Base-by-base conservation (phyloP, 78 protist genomes). In the Carpediemonas membranifera region DNA sequence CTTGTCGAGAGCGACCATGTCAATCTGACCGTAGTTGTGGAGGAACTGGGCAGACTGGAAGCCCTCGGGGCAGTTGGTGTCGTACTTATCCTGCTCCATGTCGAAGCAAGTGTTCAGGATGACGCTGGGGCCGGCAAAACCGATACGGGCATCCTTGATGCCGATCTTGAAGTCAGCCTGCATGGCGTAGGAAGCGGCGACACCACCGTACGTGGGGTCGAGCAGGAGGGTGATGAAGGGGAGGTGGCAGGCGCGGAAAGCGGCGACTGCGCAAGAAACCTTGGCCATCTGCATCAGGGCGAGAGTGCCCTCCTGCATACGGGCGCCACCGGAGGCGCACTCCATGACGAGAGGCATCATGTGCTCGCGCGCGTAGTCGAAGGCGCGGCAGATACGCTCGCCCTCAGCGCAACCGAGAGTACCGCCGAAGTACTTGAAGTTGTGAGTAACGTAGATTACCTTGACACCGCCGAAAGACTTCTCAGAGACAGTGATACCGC, bases 351-450 rank as follows among this genome's bases (percentile, higher is more conserved):
- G 68, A 2, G 74, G 67, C 27, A 69, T 1, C 21, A 1, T 15
- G 35, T 65, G 41, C 19, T 51, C 73, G 3, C 3, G 7, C n/a
- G 76, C 80, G 16, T 68, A 7, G 39, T 68, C 76, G 53, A 75
- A 68, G 33, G 66, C 80, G 19, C 28, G 43, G 44, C n/a, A 33
- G 34, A 75, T 2, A 13, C 70, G 72, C n/a, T 75, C 69, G 16
- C 80, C 80, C 43, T 75, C 80, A 30, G 80, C 80, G 58, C 80
- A 75, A 2, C 80, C 80, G 2, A 75, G 74, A 1, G 80, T 70
- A 2, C 77, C 77, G 27, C 76, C 76, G 25, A 75, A 9, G 34
- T 47, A 47, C 16, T 2, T 5, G 59, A 47, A 75, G 19, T 59
- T 34, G 51, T 69, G 74, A 3, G 52, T 11, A 11, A 71, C 64